Percentiles rank a stretch among this genome's conserved stretches.
Evolutionary conservation across 2,329 filamentous ascomycete genomes (phyloP).

Genomic region (Ambrosiella xylebori): DNA sequence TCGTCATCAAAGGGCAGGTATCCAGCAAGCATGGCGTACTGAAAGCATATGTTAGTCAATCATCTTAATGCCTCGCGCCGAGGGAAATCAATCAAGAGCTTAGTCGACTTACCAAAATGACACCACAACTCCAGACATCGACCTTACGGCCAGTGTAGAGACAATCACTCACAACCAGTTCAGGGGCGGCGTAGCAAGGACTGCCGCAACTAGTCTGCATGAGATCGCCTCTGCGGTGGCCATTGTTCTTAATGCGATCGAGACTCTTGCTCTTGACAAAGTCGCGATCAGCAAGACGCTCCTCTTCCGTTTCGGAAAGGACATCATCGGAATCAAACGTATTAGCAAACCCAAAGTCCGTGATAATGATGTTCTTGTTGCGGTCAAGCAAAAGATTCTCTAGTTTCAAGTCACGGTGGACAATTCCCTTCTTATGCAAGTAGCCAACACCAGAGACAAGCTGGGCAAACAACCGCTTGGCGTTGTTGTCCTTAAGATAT

Average conservation of each 20-base stretch:
- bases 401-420: slow-evolving; percentile 89
- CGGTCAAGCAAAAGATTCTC: slow-evolving; percentile 90
- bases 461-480: slow-evolving; percentile 82
- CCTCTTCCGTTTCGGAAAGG: slow-evolving; percentile 75
- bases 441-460: slow-evolving; percentile 93
- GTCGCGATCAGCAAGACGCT: slow-evolving; percentile 70
- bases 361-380: slow-evolving; percentile 98
- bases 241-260: slow-evolving; percentile 59
- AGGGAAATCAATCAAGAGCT: not conserved
- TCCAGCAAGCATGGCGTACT: slow-evolving; percentile 98
- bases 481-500: slow-evolving; percentile 86
- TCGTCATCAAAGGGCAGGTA: slow-evolving; percentile 98
- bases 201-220: slow-evolving; percentile 99
- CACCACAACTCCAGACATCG: slow-evolving; percentile 97
- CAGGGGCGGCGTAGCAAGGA: slow-evolving; percentile 91
- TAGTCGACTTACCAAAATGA: slow-evolving; percentile 69
- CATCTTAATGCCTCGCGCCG: no score
- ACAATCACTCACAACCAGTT: slow-evolving; percentile 92
- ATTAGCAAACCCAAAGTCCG: slow-evolving; percentile 97
- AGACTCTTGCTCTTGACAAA: slow-evolving; percentile 75
- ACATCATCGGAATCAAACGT: slow-evolving; percentile 86
- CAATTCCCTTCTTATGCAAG: slow-evolving; percentile 95
- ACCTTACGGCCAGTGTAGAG: slow-evolving; percentile 95
- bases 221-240: slow-evolving; percentile 70
- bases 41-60: not conserved